phyloP scores from a whole-genome alignment of 176 grass and related monocot genomes.

The Saccharum officinarum region DNA sequence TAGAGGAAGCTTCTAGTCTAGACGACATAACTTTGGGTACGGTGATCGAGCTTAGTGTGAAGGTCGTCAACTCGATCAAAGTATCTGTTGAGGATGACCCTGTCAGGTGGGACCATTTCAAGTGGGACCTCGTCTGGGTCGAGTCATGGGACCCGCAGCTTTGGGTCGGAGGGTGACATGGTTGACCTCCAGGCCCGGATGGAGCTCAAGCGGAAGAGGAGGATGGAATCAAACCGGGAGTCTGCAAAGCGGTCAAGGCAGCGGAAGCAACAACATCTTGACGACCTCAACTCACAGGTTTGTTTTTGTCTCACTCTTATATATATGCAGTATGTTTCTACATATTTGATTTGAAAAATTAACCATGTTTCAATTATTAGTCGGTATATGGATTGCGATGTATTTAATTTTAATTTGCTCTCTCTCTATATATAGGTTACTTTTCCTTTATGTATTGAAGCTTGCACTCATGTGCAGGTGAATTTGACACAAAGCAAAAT shows the following conservation, averaged over 20 bases:
- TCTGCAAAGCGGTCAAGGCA: conserved; percentile 61
- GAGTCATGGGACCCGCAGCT: background rate
- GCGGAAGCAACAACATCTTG: conserved; percentile 60
- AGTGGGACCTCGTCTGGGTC: conserved; percentile 23
- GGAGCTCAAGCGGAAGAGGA: conserved; percentile 56
- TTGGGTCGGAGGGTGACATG: conserved; percentile 17
- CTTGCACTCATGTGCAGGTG: conserved; percentile 59
- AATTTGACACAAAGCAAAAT: conserved; percentile 47
- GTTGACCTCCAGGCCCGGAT: conserved; percentile 51
- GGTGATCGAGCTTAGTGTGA: too few species aligned
- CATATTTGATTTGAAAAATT: background rate
- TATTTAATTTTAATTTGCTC: background rate
- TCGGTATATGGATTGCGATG: background rate
- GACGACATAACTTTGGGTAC: background rate
- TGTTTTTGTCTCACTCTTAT: background rate
- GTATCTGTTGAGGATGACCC: background rate
- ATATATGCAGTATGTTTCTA: background rate
- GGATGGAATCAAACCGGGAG: conserved; percentile 73
- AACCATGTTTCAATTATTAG: background rate
- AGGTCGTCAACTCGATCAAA: background rate
- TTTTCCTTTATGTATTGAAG: conserved; percentile 40
- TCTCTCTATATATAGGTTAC: background rate
- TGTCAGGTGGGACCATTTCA: conserved; percentile 34
- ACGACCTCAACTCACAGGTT: conserved; percentile 44
- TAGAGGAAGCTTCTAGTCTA: background rate